Percentiles rank a stretch among this genome's conserved stretches.
Evolutionary conservation across 2,329 filamentous ascomycete species (phyloP).

Genomic region (Biscogniauxia mediterranea): DNA sequence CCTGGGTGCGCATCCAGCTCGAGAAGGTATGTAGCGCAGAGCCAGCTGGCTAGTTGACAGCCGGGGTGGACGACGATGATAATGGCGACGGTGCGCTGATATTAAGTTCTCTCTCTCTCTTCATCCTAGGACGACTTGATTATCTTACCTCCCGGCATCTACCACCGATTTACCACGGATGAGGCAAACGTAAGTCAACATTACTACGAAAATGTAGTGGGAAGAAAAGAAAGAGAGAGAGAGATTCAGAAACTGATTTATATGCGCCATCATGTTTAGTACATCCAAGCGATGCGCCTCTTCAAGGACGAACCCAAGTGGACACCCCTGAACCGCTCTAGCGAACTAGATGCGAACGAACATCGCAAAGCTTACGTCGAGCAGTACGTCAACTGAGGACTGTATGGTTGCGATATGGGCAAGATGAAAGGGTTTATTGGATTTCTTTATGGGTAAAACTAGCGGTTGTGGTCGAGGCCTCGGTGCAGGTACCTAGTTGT

Average conservation of each 20-base stretch:
- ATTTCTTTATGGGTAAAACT: not conserved
- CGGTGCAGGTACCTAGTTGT: not conserved
- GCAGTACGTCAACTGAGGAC: conserved; percentile 34
- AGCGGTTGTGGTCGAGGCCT: not conserved
- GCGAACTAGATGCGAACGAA: conserved; percentile 74
- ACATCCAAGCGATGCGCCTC: conserved; percentile 90
- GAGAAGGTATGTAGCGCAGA: conserved; percentile 60
- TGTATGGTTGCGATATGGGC: not conserved
- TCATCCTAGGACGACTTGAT: conserved; percentile 68
- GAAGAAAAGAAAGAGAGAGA: not conserved
- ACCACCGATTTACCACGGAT: conserved; percentile 96
- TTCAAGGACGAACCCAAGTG: conserved; percentile 99
- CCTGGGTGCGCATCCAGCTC: conserved; percentile 84
- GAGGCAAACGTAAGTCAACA: conserved; percentile 72
- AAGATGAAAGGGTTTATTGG: not conserved
- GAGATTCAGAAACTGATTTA: not conserved
- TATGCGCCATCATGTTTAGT: conserved; percentile 50
- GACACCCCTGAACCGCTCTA: conserved; percentile 83
- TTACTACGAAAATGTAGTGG: not conserved
- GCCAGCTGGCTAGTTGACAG: not conserved
- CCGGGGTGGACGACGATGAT: not conserved
- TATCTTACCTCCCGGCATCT: conserved; percentile 91
- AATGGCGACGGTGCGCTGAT: not conserved
- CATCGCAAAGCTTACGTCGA: conserved; percentile 76
- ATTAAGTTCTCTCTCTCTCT: not conserved